phyloP scores from a whole-genome alignment of 2,329 filamentous ascomycete genomes.

The Penicillium decumbens region DNA sequence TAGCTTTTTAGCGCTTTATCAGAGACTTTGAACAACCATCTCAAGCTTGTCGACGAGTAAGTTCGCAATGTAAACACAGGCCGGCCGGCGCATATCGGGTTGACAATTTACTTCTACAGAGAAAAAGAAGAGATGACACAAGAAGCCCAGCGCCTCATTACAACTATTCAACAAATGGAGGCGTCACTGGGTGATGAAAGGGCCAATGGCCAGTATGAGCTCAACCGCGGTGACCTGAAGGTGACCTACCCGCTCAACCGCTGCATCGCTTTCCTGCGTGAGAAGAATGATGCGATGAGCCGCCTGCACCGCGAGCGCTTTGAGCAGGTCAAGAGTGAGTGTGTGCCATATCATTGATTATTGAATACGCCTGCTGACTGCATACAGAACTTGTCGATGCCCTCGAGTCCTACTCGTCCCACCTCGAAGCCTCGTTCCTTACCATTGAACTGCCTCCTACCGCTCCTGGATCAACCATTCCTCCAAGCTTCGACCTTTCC shows the following conservation, averaged over 20 bases:
- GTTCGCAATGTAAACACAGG: slow-evolving; percentile 21
- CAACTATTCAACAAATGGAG: slow-evolving; percentile 89
- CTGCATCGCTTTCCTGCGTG: slow-evolving; percentile 75
- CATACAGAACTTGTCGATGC: slow-evolving; percentile 81
- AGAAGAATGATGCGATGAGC: slow-evolving; percentile 76
- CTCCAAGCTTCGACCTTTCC: slow-evolving; percentile 87
- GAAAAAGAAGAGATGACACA: slow-evolving; percentile 91
- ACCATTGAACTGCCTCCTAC: slow-evolving; percentile 80
- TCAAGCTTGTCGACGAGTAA: slow-evolving; percentile 70
- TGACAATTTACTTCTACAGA: slow-evolving; percentile 30
- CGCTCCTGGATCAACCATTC: slow-evolving; percentile 67
- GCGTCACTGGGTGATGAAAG: slow-evolving; percentile 74
- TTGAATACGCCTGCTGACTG: slow-evolving; percentile 21
- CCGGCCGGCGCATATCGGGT: slow-evolving; percentile 7
- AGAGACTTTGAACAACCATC: slow-evolving; percentile 84
- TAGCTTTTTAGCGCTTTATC: slow-evolving; percentile 89
- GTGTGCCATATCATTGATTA: no score
- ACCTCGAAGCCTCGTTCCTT: slow-evolving; percentile 85
- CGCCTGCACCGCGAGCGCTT: slow-evolving; percentile 85
- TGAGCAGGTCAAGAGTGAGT: slow-evolving; percentile 88
- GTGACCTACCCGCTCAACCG: slow-evolving; percentile 78
- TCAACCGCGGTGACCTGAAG: slow-evolving; percentile 63
- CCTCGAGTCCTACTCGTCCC: slow-evolving; percentile 91
- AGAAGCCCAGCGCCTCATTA: slow-evolving; percentile 80
- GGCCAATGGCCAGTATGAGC: slow-evolving; percentile 58